Percentiles rank a stretch among this genome's conserved stretches.
phyloP scores from a whole-genome alignment of 2,329 filamentous ascomycete species.

The Akanthomyces uredinophilus region DNA sequence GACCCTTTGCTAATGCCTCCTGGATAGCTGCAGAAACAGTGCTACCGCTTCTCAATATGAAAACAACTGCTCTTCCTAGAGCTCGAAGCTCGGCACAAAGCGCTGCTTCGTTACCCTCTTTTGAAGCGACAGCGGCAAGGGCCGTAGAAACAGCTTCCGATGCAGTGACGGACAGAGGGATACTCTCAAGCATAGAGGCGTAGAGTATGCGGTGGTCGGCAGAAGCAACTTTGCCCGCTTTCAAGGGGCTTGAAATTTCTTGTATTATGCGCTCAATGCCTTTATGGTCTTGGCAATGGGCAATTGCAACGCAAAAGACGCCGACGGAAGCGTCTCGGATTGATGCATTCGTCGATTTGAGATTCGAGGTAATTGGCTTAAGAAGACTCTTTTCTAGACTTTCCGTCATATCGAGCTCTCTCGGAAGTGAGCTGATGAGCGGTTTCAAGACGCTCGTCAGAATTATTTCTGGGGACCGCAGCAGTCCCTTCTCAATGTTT shows the following conservation, averaged over 20 bases:
- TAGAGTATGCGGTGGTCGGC: constrained; percentile 81
- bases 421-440: constrained; percentile 65
- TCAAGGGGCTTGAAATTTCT: constrained; percentile 75
- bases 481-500: constrained; percentile 78
- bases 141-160: constrained; percentile 62
- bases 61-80: constrained; percentile 60
- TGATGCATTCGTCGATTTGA: constrained; percentile 79
- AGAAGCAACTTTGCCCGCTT: constrained; percentile 74
- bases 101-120: constrained; percentile 86
- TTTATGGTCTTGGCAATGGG: constrained; percentile 51
- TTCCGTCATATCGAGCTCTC: constrained; percentile 69
- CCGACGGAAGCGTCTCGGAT: constrained; percentile 72
- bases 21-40: constrained; percentile 61
- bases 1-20: constrained; percentile 73
- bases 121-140: constrained; percentile 64
- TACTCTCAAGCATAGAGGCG: constrained; percentile 68
- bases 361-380: constrained; percentile 82
- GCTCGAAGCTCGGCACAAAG: constrained; percentile 69
- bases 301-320: constrained; percentile 67
- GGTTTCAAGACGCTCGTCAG: constrained; percentile 72
- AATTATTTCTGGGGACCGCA: constrained; percentile 86
- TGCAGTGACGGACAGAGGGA: constrained; percentile 56
- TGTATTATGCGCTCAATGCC: constrained; percentile 64
- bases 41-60: constrained; percentile 55
- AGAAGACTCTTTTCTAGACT: constrained; percentile 66